Evolutionary conservation across 2,329 filamentous ascomycete species (phyloP).

Genomic region (Blumeria hordei): DNA sequence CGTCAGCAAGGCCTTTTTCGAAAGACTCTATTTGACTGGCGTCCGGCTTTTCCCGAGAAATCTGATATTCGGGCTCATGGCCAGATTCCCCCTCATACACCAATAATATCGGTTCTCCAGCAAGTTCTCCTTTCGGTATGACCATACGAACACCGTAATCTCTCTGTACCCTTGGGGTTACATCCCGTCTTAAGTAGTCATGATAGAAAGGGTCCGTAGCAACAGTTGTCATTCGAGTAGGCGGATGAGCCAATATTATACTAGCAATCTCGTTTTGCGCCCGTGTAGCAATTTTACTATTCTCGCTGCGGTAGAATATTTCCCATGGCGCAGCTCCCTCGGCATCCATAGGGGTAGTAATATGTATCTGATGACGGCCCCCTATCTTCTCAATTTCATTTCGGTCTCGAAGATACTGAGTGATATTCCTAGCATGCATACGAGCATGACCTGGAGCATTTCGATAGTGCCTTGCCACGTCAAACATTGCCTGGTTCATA

Average conservation of each 20-base stretch:
- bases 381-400: constrained; percentile 66
- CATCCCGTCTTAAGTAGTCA: constrained; percentile 39
- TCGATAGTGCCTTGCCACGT: constrained; percentile 57
- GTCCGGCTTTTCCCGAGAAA: constrained; percentile 28
- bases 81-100: constrained; percentile 47
- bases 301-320: constrained; percentile 45
- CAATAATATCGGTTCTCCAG: constrained; percentile 38
- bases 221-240: constrained; percentile 41
- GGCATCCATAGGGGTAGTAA: constrained; percentile 50
- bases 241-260: constrained; percentile 50
- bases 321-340: constrained; percentile 63
- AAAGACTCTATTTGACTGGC: constrained; percentile 26
- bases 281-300: constrained; percentile 60
- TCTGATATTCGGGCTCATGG: constrained; percentile 22
- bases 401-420: constrained; percentile 65
- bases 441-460: constrained; percentile 51
- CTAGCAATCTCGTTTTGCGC: constrained; percentile 52
- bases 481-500: constrained; percentile 66
- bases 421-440: constrained; percentile 62
- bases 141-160: constrained; percentile 51
- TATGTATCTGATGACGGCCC: constrained; percentile 57
- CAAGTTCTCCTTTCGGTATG: constrained; percentile 38
- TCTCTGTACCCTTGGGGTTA: constrained; percentile 37
- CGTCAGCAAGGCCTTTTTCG: constrained; percentile 28
- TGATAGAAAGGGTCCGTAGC: constrained; percentile 61